A percentile compares a stretch with the other conserved stretches of the same genome.
These are phyloP conservation scores for Pseudozyma sp. DNA, from an alignment of 1,284 basidiomycete species.

Conservation along the genomic window DNA sequence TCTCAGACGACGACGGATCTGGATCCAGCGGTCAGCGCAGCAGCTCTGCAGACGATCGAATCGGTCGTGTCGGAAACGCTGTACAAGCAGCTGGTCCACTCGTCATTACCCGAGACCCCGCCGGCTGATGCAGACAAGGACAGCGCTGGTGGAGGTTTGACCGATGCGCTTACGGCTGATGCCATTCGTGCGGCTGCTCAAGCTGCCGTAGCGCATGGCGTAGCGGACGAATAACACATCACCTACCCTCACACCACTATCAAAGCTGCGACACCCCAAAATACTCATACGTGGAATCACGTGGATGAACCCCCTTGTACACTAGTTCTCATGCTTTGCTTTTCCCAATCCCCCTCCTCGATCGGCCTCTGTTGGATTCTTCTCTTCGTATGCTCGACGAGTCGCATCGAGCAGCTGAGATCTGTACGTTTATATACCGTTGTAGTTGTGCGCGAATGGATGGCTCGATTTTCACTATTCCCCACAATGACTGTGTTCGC, in stretches of 20 bases:
- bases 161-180: constrained; percentile 29
- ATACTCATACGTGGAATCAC: too few relatives aligned
- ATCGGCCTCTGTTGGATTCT: too few relatives aligned
- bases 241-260: background rate
- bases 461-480: too few relatives aligned
- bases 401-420: too few relatives aligned
- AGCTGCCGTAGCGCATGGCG: constrained; percentile 39
- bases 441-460: too few relatives aligned
- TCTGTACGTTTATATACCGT: too few relatives aligned
- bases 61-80: constrained; percentile 39
- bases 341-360: too few relatives aligned
- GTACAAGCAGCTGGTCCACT: constrained; percentile 35
- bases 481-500: too few relatives aligned
- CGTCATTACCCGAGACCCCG: constrained; percentile 14
- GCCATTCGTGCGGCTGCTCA: constrained; percentile 43
- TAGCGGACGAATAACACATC: constrained; percentile 3
- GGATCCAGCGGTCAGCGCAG: constrained; percentile 30
- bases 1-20: constrained; percentile 5
- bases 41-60: constrained; percentile 35
- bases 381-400: too few relatives aligned
- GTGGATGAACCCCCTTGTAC: too few relatives aligned
- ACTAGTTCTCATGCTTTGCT: too few relatives aligned
- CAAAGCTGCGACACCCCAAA: too few relatives aligned
- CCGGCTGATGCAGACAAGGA: constrained; percentile 1
- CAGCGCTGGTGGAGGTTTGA: constrained; percentile 13